Evolutionary conservation across 495 filamentous ascomycete genomes (phyloP), one percentile per base, ranked within the genome.

Genomic region (Tuber borchii): DNA sequence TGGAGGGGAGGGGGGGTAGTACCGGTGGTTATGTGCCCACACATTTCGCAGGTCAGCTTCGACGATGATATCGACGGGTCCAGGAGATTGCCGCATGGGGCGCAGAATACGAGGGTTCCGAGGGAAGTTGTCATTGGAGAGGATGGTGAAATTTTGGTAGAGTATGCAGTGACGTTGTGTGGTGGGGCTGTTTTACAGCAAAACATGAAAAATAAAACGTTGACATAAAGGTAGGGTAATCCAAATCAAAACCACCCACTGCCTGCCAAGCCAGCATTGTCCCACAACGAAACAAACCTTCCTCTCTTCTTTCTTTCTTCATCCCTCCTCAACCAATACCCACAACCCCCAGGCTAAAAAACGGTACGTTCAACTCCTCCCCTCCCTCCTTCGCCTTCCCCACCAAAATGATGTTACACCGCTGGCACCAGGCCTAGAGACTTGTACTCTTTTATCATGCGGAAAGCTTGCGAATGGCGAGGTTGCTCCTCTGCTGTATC

Each of bases 41-140:
- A 99, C 80, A 94, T 90, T 79, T 91, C 90, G 86, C 95, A 99
- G 77, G 87, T 85, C 37, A 99, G 84, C 81, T 93, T 91, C 74
- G 88, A 86, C 77, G 89, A 88, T 56, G 93, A 92, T 71, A 91
- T 90, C 37, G 92, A 92, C 39, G 89, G 88, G 39, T 95, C 93
- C 69, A 99, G 88, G 3, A 97, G 88, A 84, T 97, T 95, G 70
- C 95, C 94, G 84, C 95, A 97, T 83, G 94, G 93, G 26, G 90
- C 93, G 85, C 95, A 97, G 85, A 99, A 99, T 61, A 97, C 90
- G 44, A 97, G 86, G 43, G 93, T 95, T 39, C 93, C 95, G 76
- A 97, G 92, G 16, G 90, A 89, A 75, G 95, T 90, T 93, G 97
- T 97, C 39, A 71, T 45, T n/a, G 70, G 14, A 10, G 10, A 26